Conservation (phyloP, 1,139 yeast species). For the Diutina sp. region DNA sequence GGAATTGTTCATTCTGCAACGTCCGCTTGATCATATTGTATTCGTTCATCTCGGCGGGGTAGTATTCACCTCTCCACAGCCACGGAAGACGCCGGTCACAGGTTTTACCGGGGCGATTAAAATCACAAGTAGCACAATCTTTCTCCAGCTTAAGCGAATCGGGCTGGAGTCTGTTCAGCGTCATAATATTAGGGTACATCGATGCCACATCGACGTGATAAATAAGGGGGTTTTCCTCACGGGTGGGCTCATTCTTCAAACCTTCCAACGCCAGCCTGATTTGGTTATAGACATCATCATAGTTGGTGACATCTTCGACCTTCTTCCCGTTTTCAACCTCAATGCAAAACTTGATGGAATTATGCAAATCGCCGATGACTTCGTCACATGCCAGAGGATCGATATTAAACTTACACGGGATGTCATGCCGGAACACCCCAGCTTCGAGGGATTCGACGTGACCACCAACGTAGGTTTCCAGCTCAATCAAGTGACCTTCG, state of each 20-base stretch:
- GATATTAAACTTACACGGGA: constrained; percentile 59
- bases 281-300: constrained; percentile 54
- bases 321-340: constrained; percentile 70
- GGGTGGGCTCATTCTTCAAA: constrained; percentile 45
- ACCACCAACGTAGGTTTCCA: constrained; percentile 98
- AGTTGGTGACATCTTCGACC: constrained; percentile 66
- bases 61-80: constrained; percentile 98
- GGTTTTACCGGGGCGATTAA: constrained; percentile 84
- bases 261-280: constrained; percentile 44
- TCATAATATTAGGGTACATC: constrained; percentile 98
- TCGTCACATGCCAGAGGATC: constrained; percentile 82
- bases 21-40: constrained; percentile 84
- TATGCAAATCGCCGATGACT: constrained; percentile 56
- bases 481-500: constrained; percentile 85
- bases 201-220: constrained; percentile 99
- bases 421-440: constrained; percentile 91
- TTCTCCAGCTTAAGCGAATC: constrained; percentile 94
- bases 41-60: constrained; percentile 85
- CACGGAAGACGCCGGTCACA: constrained; percentile 90
- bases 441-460: constrained; percentile 97
- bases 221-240: constrained; percentile 74
- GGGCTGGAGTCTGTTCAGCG: constrained; percentile 93
- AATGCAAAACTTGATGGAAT: constrained; percentile 71
- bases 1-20: constrained; percentile 66
- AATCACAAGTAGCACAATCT: constrained; percentile 96